Percentiles rank a stretch among this genome's conserved stretches.
Conservation (phyloP, 2,329 filamentous ascomycete genomes). For the Alternaria sp. region DNA sequence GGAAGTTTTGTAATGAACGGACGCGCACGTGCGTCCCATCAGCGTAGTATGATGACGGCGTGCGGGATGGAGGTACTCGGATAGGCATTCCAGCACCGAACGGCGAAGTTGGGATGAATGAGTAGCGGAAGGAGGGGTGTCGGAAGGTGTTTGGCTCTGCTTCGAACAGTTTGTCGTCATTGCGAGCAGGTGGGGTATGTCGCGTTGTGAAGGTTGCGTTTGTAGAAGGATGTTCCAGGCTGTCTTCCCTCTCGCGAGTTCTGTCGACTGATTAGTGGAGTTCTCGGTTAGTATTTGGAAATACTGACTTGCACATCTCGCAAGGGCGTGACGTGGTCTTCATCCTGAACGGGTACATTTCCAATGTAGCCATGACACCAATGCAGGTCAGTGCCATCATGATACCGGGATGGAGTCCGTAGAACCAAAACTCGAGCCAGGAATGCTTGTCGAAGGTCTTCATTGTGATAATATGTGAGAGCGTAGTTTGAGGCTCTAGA, state of each 20-base stretch:
- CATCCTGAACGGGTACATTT: not conserved
- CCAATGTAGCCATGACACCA: not conserved
- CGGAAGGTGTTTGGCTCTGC: not conserved
- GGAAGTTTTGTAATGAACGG: not conserved
- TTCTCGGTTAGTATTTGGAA: accelerated
- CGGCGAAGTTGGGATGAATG: not conserved
- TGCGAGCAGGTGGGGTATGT: not conserved
- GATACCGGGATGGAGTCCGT: not conserved
- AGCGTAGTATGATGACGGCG: not conserved
- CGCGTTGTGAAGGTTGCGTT: not conserved
- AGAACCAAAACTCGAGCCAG: conserved; percentile 1
- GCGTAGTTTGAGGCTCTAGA: not conserved
- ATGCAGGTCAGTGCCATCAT: not conserved
- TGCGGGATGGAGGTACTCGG: not conserved
- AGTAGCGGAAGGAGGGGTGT: not conserved
- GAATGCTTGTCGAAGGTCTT: not conserved
- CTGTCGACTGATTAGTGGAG: not conserved
- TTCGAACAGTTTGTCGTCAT: not conserved
- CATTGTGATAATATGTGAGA: not conserved
- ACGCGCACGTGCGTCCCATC: not conserved
- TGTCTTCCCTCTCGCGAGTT: not conserved
- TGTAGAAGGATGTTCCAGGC: not conserved
- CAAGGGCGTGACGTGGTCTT: not conserved
- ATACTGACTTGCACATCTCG: not conserved
- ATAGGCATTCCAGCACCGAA: not conserved